Evolutionary conservation across 2,329 filamentous ascomycete genomes (phyloP).

Genomic region (Ceratocystis cubensis): DNA sequence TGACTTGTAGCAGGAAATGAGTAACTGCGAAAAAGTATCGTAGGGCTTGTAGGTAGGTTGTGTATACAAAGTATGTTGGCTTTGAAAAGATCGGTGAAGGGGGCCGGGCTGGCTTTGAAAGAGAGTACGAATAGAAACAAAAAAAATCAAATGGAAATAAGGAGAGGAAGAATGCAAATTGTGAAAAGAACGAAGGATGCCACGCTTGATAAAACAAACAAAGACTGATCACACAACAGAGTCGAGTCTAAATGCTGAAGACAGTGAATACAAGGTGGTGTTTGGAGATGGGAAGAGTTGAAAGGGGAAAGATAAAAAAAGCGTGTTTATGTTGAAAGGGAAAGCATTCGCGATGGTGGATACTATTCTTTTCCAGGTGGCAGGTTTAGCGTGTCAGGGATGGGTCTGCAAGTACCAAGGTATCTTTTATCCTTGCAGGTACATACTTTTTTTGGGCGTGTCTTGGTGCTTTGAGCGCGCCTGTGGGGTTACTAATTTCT

Average conservation of each 20-base stretch:
- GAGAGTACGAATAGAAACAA: slow-evolving; percentile 23
- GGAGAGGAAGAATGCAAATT: slow-evolving; percentile 20
- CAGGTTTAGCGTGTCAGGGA: slow-evolving; percentile 17
- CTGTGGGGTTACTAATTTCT: slow-evolving; percentile 15
- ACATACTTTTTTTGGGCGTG: slow-evolving; percentile 26
- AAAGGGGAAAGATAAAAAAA: slow-evolving; percentile 14
- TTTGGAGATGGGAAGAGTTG: slow-evolving; percentile 4
- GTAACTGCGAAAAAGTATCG: not conserved
- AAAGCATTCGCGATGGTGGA: slow-evolving; percentile 22
- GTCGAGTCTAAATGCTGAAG: slow-evolving; percentile 17
- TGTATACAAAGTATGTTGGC: slow-evolving; percentile 12
- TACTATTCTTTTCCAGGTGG: slow-evolving; percentile 11
- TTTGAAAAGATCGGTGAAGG: slow-evolving; percentile 22
- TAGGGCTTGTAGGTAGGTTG: slow-evolving; percentile 16
- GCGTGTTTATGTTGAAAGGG: slow-evolving; percentile 20
- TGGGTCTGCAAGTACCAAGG: slow-evolving; percentile 19
- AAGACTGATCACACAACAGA: slow-evolving; percentile 15
- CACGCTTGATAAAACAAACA: slow-evolving; percentile 22
- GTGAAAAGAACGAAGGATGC: slow-evolving; percentile 19
- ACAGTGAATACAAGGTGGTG: slow-evolving; percentile 6
- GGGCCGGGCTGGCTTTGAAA: slow-evolving; percentile 3
- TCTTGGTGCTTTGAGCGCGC: slow-evolving; percentile 17
- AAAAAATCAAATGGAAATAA: slow-evolving; percentile 23
- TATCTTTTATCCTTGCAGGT: slow-evolving; percentile 21
- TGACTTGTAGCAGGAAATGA: slow-evolving; percentile 1